phyloP scores from a whole-genome alignment of 805 yeast genomes.

The Candida ficus region DNA sequence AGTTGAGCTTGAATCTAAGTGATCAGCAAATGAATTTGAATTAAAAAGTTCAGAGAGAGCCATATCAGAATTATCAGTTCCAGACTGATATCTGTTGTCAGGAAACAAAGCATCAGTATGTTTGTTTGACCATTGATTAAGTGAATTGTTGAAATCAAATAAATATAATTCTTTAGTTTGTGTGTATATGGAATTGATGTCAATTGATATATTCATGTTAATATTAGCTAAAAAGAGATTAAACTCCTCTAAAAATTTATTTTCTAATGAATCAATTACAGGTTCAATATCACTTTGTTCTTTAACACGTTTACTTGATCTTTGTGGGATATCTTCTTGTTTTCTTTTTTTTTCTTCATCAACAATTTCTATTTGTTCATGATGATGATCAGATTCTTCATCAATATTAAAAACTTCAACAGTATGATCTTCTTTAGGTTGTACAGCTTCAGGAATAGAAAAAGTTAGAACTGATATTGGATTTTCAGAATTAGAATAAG shows the following conservation, averaged over 20 bases:
- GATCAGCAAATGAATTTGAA: slow-evolving; percentile 25
- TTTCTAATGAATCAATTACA: neutral
- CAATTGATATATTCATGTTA: neutral
- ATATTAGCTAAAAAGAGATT: slow-evolving; percentile 5
- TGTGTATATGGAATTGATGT: slow-evolving; percentile 4
- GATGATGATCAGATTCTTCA: no score
- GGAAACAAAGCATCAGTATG: slow-evolving; percentile 24
- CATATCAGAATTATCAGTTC: slow-evolving; percentile 8
- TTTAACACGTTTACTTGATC: slow-evolving; percentile 36
- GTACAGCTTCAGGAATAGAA: neutral
- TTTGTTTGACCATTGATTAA: slow-evolving; percentile 22
- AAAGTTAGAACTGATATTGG: slow-evolving; percentile 40
- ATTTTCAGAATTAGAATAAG: slow-evolving; percentile 44
- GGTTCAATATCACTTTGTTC: slow-evolving; percentile 26
- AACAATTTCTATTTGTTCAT: neutral
- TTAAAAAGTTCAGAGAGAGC: slow-evolving; percentile 28
- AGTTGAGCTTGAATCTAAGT: slow-evolving; percentile 6
- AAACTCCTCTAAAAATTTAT: slow-evolving; percentile 7
- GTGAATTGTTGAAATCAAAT: slow-evolving; percentile 12
- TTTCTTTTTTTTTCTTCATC: slow-evolving; percentile 12
- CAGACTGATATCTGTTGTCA: slow-evolving; percentile 3
- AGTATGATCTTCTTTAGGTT: neutral
- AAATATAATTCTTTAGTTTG: neutral
- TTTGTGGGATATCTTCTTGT: slow-evolving; percentile 24
- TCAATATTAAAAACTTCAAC: no score